Evolutionary conservation across 2,329 filamentous ascomycete species (phyloP).

Genomic region (Colletotrichum sojae): DNA sequence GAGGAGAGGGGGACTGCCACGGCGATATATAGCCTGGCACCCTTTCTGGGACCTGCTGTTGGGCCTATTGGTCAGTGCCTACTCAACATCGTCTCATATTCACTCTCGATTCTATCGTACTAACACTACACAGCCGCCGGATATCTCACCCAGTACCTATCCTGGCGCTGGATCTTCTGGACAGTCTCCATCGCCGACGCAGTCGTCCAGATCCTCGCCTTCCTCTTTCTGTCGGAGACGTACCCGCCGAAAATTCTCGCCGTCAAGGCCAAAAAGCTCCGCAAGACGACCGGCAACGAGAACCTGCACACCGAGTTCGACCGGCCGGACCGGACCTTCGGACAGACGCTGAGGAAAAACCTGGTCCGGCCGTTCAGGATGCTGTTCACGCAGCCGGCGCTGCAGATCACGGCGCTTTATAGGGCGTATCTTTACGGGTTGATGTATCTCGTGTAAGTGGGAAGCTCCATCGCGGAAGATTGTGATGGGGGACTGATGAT

Average conservation of each 20-base stretch:
- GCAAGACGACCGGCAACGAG: conserved; percentile 48
- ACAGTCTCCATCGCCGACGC: conserved; percentile 55
- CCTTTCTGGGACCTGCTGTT: conserved; percentile 59
- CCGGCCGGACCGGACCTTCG: conserved; percentile 45
- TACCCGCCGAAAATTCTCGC: conserved; percentile 52
- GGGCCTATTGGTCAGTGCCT: conserved; percentile 54
- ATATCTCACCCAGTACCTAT: conserved; percentile 52
- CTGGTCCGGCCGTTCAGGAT: conserved; percentile 64
- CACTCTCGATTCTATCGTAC: not conserved
- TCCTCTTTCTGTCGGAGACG: conserved; percentile 57
- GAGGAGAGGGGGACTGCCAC: conserved; percentile 55
- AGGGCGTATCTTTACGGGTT: conserved; percentile 66
- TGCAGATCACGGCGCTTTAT: conserved; percentile 64
- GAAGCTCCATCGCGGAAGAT: too few species aligned
- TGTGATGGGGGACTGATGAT: not conserved
- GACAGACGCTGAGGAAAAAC: conserved; percentile 46
- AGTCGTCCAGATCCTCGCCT: conserved; percentile 50
- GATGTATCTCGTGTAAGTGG: conserved; percentile 64
- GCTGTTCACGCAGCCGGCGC: conserved; percentile 64
- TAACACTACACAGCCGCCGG: conserved; percentile 50
- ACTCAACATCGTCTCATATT: not conserved
- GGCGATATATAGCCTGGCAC: conserved; percentile 54
- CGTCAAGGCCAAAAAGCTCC: conserved; percentile 46
- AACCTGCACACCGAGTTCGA: conserved; percentile 49
- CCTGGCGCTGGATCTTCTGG: conserved; percentile 64